Base-by-base conservation (phyloP, 257 asterid genomes). In the Cordia subcordata region DNA sequence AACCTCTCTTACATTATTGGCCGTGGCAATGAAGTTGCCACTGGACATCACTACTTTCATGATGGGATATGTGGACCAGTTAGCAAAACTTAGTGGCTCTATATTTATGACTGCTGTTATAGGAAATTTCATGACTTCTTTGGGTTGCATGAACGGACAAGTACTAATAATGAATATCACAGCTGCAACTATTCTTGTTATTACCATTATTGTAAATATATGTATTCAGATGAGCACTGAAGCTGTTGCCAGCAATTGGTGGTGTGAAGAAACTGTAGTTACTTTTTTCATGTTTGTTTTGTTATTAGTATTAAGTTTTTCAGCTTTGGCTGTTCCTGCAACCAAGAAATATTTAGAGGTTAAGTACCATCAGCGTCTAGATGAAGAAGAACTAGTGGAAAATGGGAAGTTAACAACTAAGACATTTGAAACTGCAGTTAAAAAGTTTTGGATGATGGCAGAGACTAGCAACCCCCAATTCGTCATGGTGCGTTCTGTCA, bases 181-280 rank as follows among this genome's bases (percentile, higher is more conserved):
- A 17, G 75, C 75, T 10, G 33, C 58, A 53, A 66, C 58, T 5
- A 63, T 69, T 63, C 50, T 69, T 32, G 61, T 69, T 22, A n/a
- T 69, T 57, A 69, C 75, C 13, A 51, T 55, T 38, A 50, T 59
- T 1, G 72, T 66, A 15, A 59, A 66, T 39, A n/a, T 58, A 47
- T 35, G 66, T 20, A 66, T 66, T 22, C 61, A 66, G 60, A 47
- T 65, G 32, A 19, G 23, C 9, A 58, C 65, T 20, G 44, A 53
- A 22, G 23, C 19, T n/a, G n/a, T n/a, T n/a, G n/a, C n/a, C n/a
- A n/a, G n/a, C n/a, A n/a, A n/a, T n/a, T n/a, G n/a, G n/a, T n/a
- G n/a, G n/a, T n/a, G n/a, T 17, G 62, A 60, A 32, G 33, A 57
- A 5, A 54, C 65, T 38, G 60, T 49, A 49, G 72, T 32, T 59